Evolutionary conservation across 129 eudicot species (phyloP), one percentile per base, ranked within the genome.

Genomic region (Scalesia atractyloides): DNA sequence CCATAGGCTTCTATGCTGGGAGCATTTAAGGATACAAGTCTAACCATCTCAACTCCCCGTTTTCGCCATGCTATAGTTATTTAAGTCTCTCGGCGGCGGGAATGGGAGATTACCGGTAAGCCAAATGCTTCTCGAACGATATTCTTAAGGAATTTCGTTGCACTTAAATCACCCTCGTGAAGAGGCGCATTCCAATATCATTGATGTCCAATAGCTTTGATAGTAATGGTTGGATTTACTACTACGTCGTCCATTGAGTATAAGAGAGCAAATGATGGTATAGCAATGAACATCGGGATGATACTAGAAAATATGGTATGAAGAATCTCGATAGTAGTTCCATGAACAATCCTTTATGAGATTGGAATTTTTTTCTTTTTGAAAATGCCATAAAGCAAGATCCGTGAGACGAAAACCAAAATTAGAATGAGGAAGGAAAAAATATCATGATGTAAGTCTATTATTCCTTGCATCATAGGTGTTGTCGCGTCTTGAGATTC

Each of bases 211-310:
- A 53, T 53, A 53, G 12, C 60, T 53, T 53, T 16, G 30, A 53
- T 53, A 53, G 60, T 17, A 53, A 53, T 53, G 26, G 60, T 17
- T 53, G 60, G 24, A 53, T 53, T 53, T 53, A 53, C 60, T 53
- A 53, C 13, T 53, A 53, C 60, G 30, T 53, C 30, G 30, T 53
- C 24, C 30, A 7, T 53, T 53, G 60, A 8, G 60, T 53, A 50
- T 50, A 50, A 50, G 19, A 50, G 19, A 50, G 56, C 16, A 13
- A 47, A 4, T 14, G 5, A 13, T 48, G 5, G 7, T 14, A 48
- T 73, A 74, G 54, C 79, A 63, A 66, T 66, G 73, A 75, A 66
- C 68, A 76, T 76, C 50, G 14, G 54, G 74, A 76, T 76, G 80
- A 76, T 76, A 67, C 74, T 76, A 68, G 70, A 39, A 77, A 77